Conservation (phyloP, 2,329 filamentous ascomycete genomes). For the Cylindrodendrum hubeiense region DNA sequence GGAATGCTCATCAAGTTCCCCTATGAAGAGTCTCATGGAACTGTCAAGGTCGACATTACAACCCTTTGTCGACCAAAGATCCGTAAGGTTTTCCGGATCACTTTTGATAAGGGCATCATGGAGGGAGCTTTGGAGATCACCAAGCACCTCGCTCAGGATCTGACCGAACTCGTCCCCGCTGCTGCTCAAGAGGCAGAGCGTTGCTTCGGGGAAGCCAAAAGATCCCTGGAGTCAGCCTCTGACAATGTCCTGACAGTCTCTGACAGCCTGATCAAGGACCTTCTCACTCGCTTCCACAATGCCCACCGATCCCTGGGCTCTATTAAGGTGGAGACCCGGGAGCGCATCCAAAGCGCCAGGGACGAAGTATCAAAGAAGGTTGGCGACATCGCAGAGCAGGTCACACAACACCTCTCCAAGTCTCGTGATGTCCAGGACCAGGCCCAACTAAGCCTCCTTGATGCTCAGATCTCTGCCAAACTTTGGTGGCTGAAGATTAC, state of each 20-base stretch:
- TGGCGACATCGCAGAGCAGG: conserved; percentile 27
- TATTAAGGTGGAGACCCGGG: conserved; percentile 32
- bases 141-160: conserved; percentile 56
- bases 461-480: conserved; percentile 68
- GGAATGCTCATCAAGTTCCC: conserved; percentile 66
- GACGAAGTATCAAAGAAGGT: conserved; percentile 36
- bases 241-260: conserved; percentile 46
- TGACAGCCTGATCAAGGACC: conserved; percentile 42
- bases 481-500: conserved; percentile 68
- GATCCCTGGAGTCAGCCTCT: conserved; percentile 48
- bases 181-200: conserved; percentile 54
- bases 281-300: conserved; percentile 36
- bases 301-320: conserved; percentile 40
- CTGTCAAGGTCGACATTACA: conserved; percentile 68
- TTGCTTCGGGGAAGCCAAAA: conserved; percentile 50
- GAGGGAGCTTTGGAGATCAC: conserved; percentile 59
- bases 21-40: conserved; percentile 66
- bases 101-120: conserved; percentile 66
- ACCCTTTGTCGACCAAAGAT: conserved; percentile 71
- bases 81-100: conserved; percentile 70
- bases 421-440: conserved; percentile 52
- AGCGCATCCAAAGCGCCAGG: conserved; percentile 33
- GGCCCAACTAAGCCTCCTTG: conserved; percentile 60
- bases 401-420: conserved; percentile 35
- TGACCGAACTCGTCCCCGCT: conserved; percentile 56